Evolutionary conservation across 306 rosid species (phyloP), one percentile per base, ranked within the genome.

Genomic region (Inga leiocalycina): DNA sequence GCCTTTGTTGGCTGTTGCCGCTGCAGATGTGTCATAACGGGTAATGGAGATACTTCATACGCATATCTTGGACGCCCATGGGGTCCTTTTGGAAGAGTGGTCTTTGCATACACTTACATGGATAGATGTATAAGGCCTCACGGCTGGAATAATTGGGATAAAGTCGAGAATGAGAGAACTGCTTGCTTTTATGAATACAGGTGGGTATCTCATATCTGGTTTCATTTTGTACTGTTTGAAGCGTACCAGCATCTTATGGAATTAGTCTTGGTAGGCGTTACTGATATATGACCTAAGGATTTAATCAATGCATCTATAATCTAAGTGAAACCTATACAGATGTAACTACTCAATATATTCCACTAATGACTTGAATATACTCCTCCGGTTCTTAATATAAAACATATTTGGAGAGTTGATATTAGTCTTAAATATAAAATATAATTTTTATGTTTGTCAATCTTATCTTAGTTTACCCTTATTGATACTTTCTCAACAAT

Each of bases 111-210:
- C 85, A 93, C 95, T 48, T 89, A 84, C 48, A 90, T 95, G 89
- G 98, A 93, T 88, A 89, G 69, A 44, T 93, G 98, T 80, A 75
- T 95, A 84, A 91, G 82, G 68, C 92, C 76, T 81, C 85, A 8
- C 7, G 98, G 98, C 15, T 93, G 98, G 98, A 69, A 93, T 76
- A 89, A 95, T 84, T 95, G 98, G 98, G 94, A 90, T 12, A 95
- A 91, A 78, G 4, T 45, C 10, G 98, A 95, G 84, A 94, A 93
- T 51, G 97, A 94, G 85, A 88, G 79, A 87, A 90, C 81, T 67
- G 90, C 97, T 82, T 93, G 94, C 86, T 95, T 92, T 84, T 92
- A 91, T 74, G 98, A 95, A 82, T 93, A 89, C 82, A 94, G 92
- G 98, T 93, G 93, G 91, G 97, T 90, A 90, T 73, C 30, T 20